Conservation (phyloP, 2,329 filamentous ascomycete species). For the Orbilia oligospora region DNA sequence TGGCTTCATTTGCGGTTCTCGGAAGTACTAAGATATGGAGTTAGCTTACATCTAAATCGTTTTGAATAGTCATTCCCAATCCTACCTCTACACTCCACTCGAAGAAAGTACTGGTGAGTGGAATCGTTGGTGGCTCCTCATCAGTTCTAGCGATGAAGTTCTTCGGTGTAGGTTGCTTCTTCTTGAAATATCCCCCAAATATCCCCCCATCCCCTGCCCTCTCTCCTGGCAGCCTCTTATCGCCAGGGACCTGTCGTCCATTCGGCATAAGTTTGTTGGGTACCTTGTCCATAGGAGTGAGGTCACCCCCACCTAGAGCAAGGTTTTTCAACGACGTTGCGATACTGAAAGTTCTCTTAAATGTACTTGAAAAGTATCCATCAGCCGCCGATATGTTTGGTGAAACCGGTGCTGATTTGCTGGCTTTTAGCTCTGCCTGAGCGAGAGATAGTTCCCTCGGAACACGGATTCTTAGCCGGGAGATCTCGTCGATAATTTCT, state of each 20-base stretch:
- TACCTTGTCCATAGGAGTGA: constrained; percentile 65
- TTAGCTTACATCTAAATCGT: constrained; percentile 61
- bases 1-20: constrained; percentile 97
- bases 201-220: constrained; percentile 65
- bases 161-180: constrained; percentile 82
- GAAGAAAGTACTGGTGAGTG: constrained; percentile 85
- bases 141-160: constrained; percentile 77
- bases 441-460: constrained; percentile 62
- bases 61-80: constrained; percentile 16
- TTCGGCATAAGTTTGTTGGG: constrained; percentile 49
- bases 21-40: constrained; percentile 80
- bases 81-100: constrained; percentile 89
- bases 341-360: constrained; percentile 76
- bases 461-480: constrained; percentile 68
- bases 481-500: constrained; percentile 80
- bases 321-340: constrained; percentile 76
- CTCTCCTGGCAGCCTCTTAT: constrained; percentile 64
- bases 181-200: constrained; percentile 67
- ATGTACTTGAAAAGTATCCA: constrained; percentile 74
- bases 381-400: constrained; percentile 71
- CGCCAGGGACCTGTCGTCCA: constrained; percentile 49
- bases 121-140: constrained; percentile 75
- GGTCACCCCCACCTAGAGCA: constrained; percentile 67
- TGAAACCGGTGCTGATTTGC: constrained; percentile 68
- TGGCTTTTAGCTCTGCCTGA: constrained; percentile 66